Base-by-base conservation (phyloP, 1,139 yeast species). In the Yamadazyma buinensis region DNA sequence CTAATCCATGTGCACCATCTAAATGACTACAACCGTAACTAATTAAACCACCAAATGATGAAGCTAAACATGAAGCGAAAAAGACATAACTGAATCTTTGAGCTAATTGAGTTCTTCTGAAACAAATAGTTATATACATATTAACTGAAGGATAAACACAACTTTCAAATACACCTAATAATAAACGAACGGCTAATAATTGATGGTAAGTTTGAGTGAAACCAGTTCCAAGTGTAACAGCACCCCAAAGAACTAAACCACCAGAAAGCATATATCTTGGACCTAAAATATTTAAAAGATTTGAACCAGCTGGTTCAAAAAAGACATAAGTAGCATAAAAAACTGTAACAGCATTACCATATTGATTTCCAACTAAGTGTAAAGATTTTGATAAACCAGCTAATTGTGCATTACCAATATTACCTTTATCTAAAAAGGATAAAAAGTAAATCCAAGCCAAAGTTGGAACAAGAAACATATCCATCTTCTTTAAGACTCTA, bases 251-350 rank as follows among this genome's bases (percentile, higher is more conserved):
- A 5, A 60, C 40, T 15, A 65, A 42, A 9, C 63, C 49, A 40
- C 60, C 59, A 10, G 67, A 57, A 13, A 61, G 48, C 2, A 69
- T 61, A 21, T 56, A 53, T 30, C 43, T 49, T 12, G 37, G 30
- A 14, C 37, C 37, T 3, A 30, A 11, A 8, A 18, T 34, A 36
- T 65, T 72, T 31, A 67, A 52, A 24, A 54, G 44, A 34, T 54
- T 48, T 0, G 67, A 57, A 23, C 61, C 59, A 22, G 68, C 41
- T 2, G 74, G 71, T 34, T 66, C 75, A 15, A 68, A 72, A 34
- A 65, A 55, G 30, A 71, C 60, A 39, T 67, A 68, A 1, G 72
- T 67, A 31, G 59, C 65, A 37, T 60, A 65, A 37, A 65, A 58
- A 14, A 62, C 61, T 4, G 72, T 63, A 9, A 67, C 61, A 22